These are phyloP conservation scores for Epichloe aotearoae DNA, from an alignment of 2,329 filamentous ascomycete genomes.

Conservation along the genomic window DNA sequence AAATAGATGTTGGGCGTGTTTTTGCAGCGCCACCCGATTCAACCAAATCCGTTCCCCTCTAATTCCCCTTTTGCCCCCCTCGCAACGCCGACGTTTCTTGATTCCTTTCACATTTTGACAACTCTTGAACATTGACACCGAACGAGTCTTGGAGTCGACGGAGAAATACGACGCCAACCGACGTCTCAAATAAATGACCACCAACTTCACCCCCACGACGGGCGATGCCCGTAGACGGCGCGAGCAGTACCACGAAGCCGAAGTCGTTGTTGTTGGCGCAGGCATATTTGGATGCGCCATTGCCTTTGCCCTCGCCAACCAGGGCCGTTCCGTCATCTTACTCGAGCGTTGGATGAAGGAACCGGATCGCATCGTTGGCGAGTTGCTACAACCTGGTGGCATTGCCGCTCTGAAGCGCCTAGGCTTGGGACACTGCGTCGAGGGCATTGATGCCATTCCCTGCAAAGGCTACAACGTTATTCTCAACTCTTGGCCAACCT, in stretches of 20 bases:
- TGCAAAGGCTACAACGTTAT: constrained; percentile 81
- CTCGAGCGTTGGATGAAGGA: constrained; percentile 83
- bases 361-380: constrained; percentile 90
- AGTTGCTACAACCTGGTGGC: constrained; percentile 87
- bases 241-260: constrained; percentile 48
- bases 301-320: constrained; percentile 71
- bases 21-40: neutral
- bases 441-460: constrained; percentile 74
- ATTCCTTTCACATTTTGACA: neutral
- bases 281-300: constrained; percentile 81
- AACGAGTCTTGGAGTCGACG: neutral
- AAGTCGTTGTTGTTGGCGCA: constrained; percentile 85
- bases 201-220: constrained; percentile 10
- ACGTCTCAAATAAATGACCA: neutral
- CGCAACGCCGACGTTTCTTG: neutral
- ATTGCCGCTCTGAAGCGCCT: constrained; percentile 68
- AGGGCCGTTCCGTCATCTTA: constrained; percentile 81
- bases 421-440: constrained; percentile 68
- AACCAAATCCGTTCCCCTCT: neutral
- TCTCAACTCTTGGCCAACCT: constrained; percentile 60
- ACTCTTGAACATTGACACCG: neutral
- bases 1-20: neutral
- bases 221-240: constrained; percentile 32
- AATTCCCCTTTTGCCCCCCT: neutral
- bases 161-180: neutral